Conservation (phyloP, 192 early-diverging fungal species). For the Entophlyctis luteolus region DNA sequence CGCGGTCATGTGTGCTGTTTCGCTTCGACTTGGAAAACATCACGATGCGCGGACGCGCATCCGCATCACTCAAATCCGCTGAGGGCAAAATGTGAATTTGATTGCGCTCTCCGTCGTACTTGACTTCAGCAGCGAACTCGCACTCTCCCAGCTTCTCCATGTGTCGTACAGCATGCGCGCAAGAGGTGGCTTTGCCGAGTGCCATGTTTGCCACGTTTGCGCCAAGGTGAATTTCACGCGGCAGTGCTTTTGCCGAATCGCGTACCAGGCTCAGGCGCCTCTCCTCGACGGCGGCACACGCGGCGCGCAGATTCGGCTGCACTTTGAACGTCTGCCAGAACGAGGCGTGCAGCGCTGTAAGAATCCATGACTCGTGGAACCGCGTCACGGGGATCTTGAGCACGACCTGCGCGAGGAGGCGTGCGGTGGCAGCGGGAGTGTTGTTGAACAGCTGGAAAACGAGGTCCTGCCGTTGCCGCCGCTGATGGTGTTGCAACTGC, state of each 20-base stretch:
- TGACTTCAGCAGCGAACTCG: constrained; percentile 13
- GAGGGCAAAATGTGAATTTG: constrained; percentile 2
- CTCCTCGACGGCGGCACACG: constrained; percentile 5
- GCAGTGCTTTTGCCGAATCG: not conserved
- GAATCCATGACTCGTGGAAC: constrained; percentile 2
- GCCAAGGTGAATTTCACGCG: not conserved
- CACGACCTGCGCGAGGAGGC: not conserved
- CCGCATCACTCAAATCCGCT: not conserved
- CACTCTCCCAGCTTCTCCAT: constrained; percentile 2
- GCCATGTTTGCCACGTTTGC: constrained; percentile 14
- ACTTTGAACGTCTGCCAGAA: constrained; percentile 4
- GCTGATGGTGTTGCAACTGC: not conserved
- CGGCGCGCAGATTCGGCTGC: constrained; percentile 2
- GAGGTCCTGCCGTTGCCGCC: not conserved
- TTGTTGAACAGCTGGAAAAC: not conserved
- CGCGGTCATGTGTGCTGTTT: constrained; percentile 12
- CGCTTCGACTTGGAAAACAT: constrained; percentile 17
- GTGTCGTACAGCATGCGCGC: constrained; percentile 13
- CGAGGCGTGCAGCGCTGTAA: not conserved
- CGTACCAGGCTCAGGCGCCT: too few relatives aligned
- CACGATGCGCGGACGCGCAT: not conserved
- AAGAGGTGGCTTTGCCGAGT: constrained; percentile 15
- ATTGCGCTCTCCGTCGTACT: constrained; percentile 22
- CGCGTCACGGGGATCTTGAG: constrained; percentile 1
- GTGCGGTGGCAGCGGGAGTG: not conserved